Conservation (phyloP, 805 yeast genomes). For the Spathaspora gorwiae region DNA sequence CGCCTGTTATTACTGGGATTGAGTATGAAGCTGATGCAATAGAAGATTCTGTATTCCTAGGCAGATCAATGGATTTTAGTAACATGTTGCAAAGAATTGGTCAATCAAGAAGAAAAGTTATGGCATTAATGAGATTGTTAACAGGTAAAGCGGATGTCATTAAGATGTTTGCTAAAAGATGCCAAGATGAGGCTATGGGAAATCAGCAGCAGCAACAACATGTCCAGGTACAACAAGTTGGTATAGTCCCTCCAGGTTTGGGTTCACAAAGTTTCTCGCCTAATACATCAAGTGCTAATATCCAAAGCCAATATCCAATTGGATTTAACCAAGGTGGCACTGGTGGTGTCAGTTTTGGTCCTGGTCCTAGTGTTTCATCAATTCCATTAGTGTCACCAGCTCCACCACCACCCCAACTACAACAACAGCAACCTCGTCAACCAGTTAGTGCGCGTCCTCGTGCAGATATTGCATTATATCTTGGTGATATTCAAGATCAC, state of each 20-base stretch:
- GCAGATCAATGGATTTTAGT: slow-evolving; percentile 69
- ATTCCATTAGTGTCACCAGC: slow-evolving; percentile 3
- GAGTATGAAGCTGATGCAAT: slow-evolving; percentile 81
- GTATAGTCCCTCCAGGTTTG: slow-evolving; percentile 1
- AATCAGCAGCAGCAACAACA: not conserved
- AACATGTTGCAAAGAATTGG: slow-evolving; percentile 80
- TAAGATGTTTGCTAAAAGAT: slow-evolving; percentile 91
- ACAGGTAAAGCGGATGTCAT: slow-evolving; percentile 96
- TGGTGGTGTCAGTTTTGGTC: slow-evolving; percentile 33
- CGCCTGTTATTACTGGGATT: slow-evolving; percentile 71
- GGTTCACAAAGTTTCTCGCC: not conserved
- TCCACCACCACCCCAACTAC: slow-evolving; percentile 3
- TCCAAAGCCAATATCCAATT: slow-evolving; percentile 2
- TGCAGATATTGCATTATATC: slow-evolving; percentile 84
- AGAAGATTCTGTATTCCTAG: slow-evolving; percentile 80
- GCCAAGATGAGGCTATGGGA: slow-evolving; percentile 63
- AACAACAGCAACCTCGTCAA: slow-evolving; percentile 11
- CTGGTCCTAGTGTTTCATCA: slow-evolving; percentile 17
- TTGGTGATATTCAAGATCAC: slow-evolving; percentile 97
- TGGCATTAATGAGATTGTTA: slow-evolving; percentile 84
- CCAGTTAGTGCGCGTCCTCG: slow-evolving; percentile 52
- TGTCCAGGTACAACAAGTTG: slow-evolving; percentile 1
- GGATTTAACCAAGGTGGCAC: slow-evolving; percentile 5
- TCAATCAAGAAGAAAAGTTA: slow-evolving; percentile 82
- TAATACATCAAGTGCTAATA: slow-evolving; percentile 1